Base-by-base conservation (phyloP, 2,329 filamentous ascomycete species). In the Eutypella sp. region DNA sequence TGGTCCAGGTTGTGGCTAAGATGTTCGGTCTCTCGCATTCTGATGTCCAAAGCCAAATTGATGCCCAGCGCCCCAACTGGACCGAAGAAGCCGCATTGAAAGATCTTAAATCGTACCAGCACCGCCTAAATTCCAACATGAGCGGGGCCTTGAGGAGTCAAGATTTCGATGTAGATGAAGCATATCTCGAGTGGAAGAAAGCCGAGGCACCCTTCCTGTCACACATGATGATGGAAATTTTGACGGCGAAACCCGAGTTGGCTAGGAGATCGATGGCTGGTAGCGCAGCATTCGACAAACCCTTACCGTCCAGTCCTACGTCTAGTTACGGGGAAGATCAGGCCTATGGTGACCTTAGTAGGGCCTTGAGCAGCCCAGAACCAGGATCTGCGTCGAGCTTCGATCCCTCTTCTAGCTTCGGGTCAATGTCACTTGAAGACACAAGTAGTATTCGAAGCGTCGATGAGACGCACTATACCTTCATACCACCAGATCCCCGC, bases 51-150 rank as follows among this genome's bases (percentile, higher is more conserved):
- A 79, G 80, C 37, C 91, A 96, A 58, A 88, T 99, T 61, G 87
- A 95, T 65, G 79, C 82, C 41, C 81, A 95, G 66, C 87, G 85
- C 55, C 75, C 81, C 5, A 67, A 80, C 2, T 99, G 93, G 93
- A 96, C 89, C 1, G 90, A 95, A 62, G 89, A 92, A 62, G 89
- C 89, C 34, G 93, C 92, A 1, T 72, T 99, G 49, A 84, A 84
- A 56, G 93, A 99, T 63, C 77, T 97, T 57, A 99, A 99, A 67
- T 81, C 85, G 9, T 99, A 99, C 63, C 93, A 96, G 64, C 84
- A 89, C 52, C 85, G 92, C 50, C 74, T 99, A 46, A 95, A 86
- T 59, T 79, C 92, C 7, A 85, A 89, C 60, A 87, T 86, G 51
- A 76, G 80, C 39, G 87, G 81, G 47, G 91, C 92, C 1, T 67